Conservation (phyloP, 345 rosid genomes). For the Pugionium cornutum region DNA sequence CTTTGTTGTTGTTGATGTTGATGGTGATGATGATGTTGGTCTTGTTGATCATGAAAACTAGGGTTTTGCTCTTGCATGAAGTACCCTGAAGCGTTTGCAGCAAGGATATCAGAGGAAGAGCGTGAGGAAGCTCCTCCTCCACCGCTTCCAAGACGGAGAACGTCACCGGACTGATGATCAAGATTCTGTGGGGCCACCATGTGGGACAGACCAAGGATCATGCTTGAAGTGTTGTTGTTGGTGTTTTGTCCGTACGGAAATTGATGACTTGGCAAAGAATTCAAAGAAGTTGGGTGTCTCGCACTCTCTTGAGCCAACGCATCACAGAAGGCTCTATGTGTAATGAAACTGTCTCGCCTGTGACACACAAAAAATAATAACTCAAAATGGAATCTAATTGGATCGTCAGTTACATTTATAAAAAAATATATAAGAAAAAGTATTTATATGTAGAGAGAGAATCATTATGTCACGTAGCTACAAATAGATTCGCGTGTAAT, state of each 20-base stretch:
- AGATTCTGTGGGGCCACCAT: too few species aligned
- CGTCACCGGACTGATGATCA: too few species aligned
- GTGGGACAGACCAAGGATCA: constrained; percentile 61
- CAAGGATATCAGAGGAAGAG: constrained; percentile 52
- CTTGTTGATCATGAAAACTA: constrained; percentile 49
- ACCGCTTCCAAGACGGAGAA: too few species aligned
- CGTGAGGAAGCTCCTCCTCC: constrained; percentile 42
- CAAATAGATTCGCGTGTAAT: too few species aligned
- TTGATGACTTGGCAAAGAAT: constrained; percentile 54
- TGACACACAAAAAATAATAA: constrained; percentile 8
- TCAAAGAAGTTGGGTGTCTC: constrained; percentile 54
- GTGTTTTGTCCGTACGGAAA: constrained; percentile 50
- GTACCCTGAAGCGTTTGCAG: too few species aligned
- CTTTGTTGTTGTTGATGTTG: constrained; percentile 45
- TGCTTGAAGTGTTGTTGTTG: constrained; percentile 45
- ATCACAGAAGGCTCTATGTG: too few species aligned
- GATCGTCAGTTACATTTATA: constrained; percentile 33
- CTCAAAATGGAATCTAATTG: constrained; percentile 37
- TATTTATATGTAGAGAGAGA: constrained; percentile 22
- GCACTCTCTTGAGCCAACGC: too few species aligned
- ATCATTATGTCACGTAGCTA: too few species aligned
- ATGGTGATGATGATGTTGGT: too few species aligned
- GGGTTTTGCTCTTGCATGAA: too few species aligned
- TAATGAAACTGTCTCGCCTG: too few species aligned
- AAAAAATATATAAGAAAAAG: constrained; percentile 28